Conservation (phyloP, 73 alveolate species). For the Symbiodinium pilosum region DNA sequence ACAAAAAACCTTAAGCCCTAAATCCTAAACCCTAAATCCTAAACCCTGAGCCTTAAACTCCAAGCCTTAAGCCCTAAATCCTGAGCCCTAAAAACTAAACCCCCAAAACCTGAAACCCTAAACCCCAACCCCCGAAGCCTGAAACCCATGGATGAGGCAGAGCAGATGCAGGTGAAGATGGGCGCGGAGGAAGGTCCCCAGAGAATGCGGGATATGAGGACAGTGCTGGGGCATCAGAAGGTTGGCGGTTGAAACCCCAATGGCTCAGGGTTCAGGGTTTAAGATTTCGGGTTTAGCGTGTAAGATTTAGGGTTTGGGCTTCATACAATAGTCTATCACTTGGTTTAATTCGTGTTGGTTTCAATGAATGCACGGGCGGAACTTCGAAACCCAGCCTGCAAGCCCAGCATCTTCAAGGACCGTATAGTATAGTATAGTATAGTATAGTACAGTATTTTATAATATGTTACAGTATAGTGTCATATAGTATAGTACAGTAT, state of each 20-base stretch:
- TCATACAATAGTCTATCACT: not conserved
- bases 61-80: not conserved
- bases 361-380: too few relatives aligned
- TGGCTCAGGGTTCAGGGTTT: not conserved
- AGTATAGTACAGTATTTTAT: too few relatives aligned
- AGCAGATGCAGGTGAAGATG: not conserved
- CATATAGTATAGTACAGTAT: too few relatives aligned
- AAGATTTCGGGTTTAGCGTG: not conserved
- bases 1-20: not conserved
- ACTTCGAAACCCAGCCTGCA: too few relatives aligned
- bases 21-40: not conserved
- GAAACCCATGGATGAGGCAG: not conserved
- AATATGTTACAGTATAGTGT: too few relatives aligned
- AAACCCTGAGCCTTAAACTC: not conserved
- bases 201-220: not conserved
- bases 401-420: too few relatives aligned
- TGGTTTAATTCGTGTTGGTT: not conserved
- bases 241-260: not conserved
- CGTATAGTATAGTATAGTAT: too few relatives aligned
- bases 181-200: not conserved
- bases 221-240: not conserved
- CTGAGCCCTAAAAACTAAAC: too few relatives aligned
- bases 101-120: too few relatives aligned
- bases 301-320: too few relatives aligned
- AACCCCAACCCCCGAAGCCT: not conserved